A percentile compares a stretch with the other conserved stretches of the same genome.
Evolutionary conservation across 2,329 filamentous ascomycete species (phyloP).

Genomic region (Talaromyces marneffei): DNA sequence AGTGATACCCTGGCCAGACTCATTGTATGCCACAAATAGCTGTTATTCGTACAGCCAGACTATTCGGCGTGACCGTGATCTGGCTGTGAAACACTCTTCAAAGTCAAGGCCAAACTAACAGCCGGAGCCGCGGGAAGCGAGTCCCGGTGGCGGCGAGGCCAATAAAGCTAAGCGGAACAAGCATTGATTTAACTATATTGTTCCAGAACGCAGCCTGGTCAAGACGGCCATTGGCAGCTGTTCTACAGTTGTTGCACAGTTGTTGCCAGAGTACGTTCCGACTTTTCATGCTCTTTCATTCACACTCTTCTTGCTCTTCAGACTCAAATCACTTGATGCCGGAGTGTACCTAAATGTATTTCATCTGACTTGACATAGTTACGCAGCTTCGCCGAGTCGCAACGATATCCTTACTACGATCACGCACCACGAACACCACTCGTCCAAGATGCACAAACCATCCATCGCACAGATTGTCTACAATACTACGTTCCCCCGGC

Average conservation of each 20-base stretch:
- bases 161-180: neutral
- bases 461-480: constrained; percentile 55
- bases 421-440: neutral
- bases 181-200: neutral
- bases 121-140: constrained; percentile 2
- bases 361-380: neutral
- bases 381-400: neutral
- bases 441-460: constrained; percentile 53
- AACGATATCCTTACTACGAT: neutral
- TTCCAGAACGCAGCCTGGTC: neutral
- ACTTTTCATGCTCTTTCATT: neutral
- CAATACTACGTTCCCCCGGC: constrained; percentile 53
- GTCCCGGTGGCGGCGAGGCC: neutral
- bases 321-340: neutral
- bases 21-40: neutral
- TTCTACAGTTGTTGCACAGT: neutral
- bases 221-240: neutral
- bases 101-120: neutral
- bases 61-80: neutral
- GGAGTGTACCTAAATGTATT: neutral
- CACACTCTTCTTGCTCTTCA: neutral
- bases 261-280: neutral
- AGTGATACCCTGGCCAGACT: neutral
- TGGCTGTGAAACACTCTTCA: neutral
- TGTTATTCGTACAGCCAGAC: neutral